Evolutionary conservation across 192 early-diverging fungal genomes (phyloP).

Genomic region (Chytriomyces sp.): DNA sequence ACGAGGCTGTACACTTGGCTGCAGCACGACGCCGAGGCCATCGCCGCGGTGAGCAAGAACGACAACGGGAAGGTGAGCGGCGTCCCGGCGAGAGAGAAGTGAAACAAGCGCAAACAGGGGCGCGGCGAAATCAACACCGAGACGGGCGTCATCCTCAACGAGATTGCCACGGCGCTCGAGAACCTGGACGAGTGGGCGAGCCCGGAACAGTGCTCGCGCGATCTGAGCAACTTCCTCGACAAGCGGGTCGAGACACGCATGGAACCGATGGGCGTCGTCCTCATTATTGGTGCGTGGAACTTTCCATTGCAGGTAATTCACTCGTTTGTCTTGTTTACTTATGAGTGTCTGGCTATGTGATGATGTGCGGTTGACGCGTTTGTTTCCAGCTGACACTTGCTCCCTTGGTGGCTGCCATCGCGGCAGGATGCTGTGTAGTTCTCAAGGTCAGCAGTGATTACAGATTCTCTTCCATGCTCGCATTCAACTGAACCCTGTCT

Average conservation of each 20-base stretch:
- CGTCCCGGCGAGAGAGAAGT: neutral
- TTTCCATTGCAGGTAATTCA: slow-evolving; percentile 10
- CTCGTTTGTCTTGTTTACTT: slow-evolving; percentile 26
- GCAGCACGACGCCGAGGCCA: neutral
- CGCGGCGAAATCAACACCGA: slow-evolving; percentile 29
- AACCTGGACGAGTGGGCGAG: slow-evolving; percentile 42
- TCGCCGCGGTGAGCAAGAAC: neutral
- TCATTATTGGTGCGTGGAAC: slow-evolving; percentile 75
- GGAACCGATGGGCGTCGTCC: slow-evolving; percentile 77
- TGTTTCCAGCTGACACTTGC: slow-evolving; percentile 63
- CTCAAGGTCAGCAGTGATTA: slow-evolving; percentile 47
- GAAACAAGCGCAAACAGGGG: neutral
- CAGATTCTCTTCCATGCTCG: neutral
- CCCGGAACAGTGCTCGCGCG: slow-evolving; percentile 10
- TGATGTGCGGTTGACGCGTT: neutral
- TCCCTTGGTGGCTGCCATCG: slow-evolving; percentile 82
- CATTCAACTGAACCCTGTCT: neutral
- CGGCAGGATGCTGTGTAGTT: slow-evolving; percentile 79
- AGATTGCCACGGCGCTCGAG: slow-evolving; percentile 34
- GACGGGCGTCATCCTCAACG: slow-evolving; percentile 38
- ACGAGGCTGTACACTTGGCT: slow-evolving; percentile 26
- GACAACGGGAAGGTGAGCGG: neutral
- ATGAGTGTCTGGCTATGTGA: slow-evolving; percentile 5
- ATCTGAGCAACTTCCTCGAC: slow-evolving; percentile 19
- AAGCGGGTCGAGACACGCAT: slow-evolving; percentile 28